These are phyloP conservation scores for Candida anglica DNA, from an alignment of 805 yeast species.

Conservation along the genomic window DNA sequence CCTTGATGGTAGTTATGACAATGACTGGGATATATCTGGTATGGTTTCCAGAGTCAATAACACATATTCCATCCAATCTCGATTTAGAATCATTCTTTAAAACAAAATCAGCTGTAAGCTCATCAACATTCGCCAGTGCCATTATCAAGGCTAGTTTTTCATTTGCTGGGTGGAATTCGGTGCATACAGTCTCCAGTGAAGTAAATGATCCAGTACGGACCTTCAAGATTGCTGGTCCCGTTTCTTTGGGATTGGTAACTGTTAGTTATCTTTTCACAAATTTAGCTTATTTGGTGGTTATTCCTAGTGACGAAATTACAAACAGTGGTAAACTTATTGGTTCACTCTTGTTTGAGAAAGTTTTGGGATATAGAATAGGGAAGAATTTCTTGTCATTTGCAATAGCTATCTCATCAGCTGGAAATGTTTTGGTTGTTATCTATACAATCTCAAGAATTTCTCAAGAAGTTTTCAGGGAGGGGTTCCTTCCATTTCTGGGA, in stretches of 20 bases:
- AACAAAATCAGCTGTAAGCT: constrained; percentile 28
- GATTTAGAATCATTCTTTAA: constrained; percentile 22
- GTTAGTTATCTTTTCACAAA: constrained; percentile 50
- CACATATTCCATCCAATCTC: constrained; percentile 43
- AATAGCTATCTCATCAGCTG: constrained; percentile 58
- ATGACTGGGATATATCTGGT: constrained; percentile 56
- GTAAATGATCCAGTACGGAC: constrained; percentile 56
- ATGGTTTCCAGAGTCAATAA: constrained; percentile 41
- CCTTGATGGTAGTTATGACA: constrained; percentile 50
- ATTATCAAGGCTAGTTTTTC: constrained; percentile 57
- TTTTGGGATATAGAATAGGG: constrained; percentile 52
- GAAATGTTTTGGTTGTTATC: constrained; percentile 58
- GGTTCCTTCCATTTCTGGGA: constrained; percentile 51
- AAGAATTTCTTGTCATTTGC: constrained; percentile 51
- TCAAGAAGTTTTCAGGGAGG: constrained; percentile 64
- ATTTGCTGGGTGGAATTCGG: constrained; percentile 60
- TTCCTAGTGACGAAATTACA: constrained; percentile 51
- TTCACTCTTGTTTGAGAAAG: constrained; percentile 50
- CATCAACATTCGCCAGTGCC: constrained; percentile 50
- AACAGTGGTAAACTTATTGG: constrained; percentile 58
- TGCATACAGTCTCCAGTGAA: constrained; percentile 59
- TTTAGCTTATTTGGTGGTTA: constrained; percentile 51
- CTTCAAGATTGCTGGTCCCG: constrained; percentile 58
- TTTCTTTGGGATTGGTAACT: constrained; percentile 44
- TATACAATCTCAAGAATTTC: constrained; percentile 58